phyloP scores from a whole-genome alignment of 1,284 basidiomycete species.

The Apiotrichum mycotoxinovorans region DNA sequence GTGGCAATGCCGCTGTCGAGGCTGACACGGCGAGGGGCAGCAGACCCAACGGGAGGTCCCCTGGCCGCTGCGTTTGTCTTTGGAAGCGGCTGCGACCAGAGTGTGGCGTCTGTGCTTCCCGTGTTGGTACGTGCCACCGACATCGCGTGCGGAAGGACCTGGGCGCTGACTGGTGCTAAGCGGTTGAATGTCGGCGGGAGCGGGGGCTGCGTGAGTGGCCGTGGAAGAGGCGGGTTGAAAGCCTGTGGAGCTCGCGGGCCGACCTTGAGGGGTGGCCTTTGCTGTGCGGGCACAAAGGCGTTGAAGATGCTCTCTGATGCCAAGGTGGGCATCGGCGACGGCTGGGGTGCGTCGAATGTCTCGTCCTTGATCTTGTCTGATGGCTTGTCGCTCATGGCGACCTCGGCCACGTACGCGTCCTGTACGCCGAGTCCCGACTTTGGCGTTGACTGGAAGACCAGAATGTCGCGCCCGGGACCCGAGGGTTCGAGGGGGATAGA shows the following conservation, averaged over 20 bases:
- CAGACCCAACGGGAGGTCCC: too few relatives aligned
- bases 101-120: too few relatives aligned
- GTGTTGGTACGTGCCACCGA: too few relatives aligned
- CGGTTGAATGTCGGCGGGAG: neutral
- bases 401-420: constrained; percentile 2
- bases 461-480: constrained; percentile 35
- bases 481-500: constrained; percentile 37
- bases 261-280: too few relatives aligned
- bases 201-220: neutral
- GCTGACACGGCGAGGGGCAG: too few relatives aligned
- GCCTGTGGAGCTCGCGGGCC: too few relatives aligned
- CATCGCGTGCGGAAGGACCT: too few relatives aligned
- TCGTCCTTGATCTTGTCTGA: too few relatives aligned
- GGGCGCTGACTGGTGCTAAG: too few relatives aligned
- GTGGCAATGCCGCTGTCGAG: neutral
- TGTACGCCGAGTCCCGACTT: constrained; percentile 25
- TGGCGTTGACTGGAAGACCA: constrained; percentile 37
- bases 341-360: too few relatives aligned
- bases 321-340: neutral
- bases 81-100: neutral
- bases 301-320: too few relatives aligned
- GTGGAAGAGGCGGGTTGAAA: neutral
- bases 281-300: neutral
- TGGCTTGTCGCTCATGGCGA: neutral
- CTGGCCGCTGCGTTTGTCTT: too few relatives aligned